Evolutionary conservation across 139 green algal species (phyloP), one percentile per base, ranked within the genome.

Genomic region (Micractinium conductrix): DNA sequence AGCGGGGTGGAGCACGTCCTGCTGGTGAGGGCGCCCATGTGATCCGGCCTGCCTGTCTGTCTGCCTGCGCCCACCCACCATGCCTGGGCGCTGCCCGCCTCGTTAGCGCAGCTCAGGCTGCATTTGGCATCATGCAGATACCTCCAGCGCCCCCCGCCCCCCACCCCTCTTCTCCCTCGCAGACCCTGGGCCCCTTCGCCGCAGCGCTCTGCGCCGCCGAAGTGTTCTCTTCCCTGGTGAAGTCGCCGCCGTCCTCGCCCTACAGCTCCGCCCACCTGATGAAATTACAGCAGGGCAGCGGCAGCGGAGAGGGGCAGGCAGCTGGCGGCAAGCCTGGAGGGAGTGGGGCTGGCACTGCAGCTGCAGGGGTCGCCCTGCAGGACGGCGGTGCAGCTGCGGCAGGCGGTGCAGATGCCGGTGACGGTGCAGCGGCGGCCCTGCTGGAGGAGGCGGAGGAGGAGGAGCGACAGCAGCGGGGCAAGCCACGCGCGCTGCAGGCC

Each of bases 161-260:
- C 38, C 69, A 53, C 69, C 38, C 38, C 38, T n/a, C 69, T n/a
- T 38, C n/a, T 17, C 69, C 69, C 38, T 12, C n/a, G 50, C 67
- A 85, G 80, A 72, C 45, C 0, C 80, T 85, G 69, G 80, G 80
- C 17, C 80, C 80, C 50, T 85, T 55, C 44, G 79, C 69, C 30
- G 80, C 44, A 1, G 80, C 68, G 26, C 45, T 85, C 37, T 80
- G 80, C 69, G 50, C 69, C 30, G 65, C n/a, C 33, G 69, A 85
- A 35, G 80, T 79, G 24, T 68, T 85, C 55, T 28, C 40, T 35
- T 74, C 80, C 65, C 80, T 85, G 22, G 16, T 79, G 3, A 30
- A 63, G 35, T 19, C 22, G 38, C 37, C 35, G 9, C 33, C 35
- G 0, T n/a, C n/a, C n/a, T n/a, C n/a, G n/a, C 35, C 45, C 33